Evolutionary conservation across 2,329 filamentous ascomycete genomes (phyloP), one percentile per base, ranked within the genome.

Genomic region (Epichloe aotearoae): DNA sequence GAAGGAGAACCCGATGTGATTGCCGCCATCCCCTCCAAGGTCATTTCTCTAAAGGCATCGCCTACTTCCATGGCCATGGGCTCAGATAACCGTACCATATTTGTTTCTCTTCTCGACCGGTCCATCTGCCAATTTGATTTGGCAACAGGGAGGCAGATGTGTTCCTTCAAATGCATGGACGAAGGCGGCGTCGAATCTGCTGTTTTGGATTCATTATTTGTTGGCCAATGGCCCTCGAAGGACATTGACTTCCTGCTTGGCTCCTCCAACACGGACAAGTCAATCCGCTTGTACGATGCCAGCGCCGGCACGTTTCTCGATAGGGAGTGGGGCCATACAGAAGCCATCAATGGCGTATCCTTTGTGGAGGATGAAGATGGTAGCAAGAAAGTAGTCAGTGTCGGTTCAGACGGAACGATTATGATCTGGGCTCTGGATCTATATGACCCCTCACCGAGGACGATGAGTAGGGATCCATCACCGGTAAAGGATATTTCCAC

Each of bases 221-320:
- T 83, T 52, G 81, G 63, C 59, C 80, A 62, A 69, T 80, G 59
- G 66, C 75, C 54, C 66, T 76, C 67, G 43, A 74, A 65, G 64
- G 80, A 71, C 40, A 67, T 76, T 3, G 78, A 82, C 30, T 77
- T 94, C 47, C 75, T 98, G 48, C 76, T 93, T 17, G 90, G 88
- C n/a, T 77, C 93, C 11, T 96, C 91, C 8, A 90, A 90, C 58
- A 95, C 88, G 1, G 93, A 98, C 66, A 98, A 97, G 64, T 97
- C 93, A 1, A 84, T 98, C 51, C 77, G 93, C 37, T 72, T 98
- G 15, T 98, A 98, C 60, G 87, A 95, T 57, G 74, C 80, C 33
- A 82, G 84, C 54, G 82, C 80, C 41, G 90, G 91, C 8, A 70
- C 73, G 2, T 83, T 98, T 52, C 69, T 97, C 30, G 86, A 89